Base-by-base conservation (phyloP, 2,329 filamentous ascomycete genomes). In the Aureobasidium namibiae region DNA sequence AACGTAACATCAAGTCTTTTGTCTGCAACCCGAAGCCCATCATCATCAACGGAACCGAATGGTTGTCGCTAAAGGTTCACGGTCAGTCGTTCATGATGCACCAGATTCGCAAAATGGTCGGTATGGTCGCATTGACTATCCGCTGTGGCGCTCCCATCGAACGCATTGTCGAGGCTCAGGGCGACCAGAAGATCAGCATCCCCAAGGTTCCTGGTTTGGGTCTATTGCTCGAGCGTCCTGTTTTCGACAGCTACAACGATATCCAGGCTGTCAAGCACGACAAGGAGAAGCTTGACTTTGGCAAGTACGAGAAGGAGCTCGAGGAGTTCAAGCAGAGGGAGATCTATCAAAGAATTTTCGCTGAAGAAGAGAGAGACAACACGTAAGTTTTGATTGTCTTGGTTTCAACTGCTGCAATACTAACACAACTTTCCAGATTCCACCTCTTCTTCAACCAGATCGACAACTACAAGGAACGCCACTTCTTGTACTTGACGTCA, bases 41-140 rank as follows among this genome's bases (percentile, higher is more conserved):
- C 31, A 62, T 72, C 9, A 72, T 72, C 36, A 68, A 70, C 45
- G 70, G 70, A 11, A 96, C 91, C 1, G 89, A 99, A 77, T 99
- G 94, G 94, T 80, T 99, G 4, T 94, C 88, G 44, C 80, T 97
- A 65, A 96, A 95, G 72, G 92, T 99, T 24, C 94, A 99, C 73
- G 94, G 94, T 0, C 94, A 99, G 74, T 92, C 88, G 69, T 99
- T 99, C 80, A 99, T 99, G 94, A 99, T 99, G 94, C 94, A 99
- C 74, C 94, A 99, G 76, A 99, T 99, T 73, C 87, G 94, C 68
- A 99, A 97, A 76, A 97, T 99, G 94, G 90, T 99, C 16, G 90
- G 89, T 60, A 91, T 99, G 87, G 90, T 85, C 9, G 85, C 90
- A 34, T 79, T 99, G 61, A 79, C 92, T 6, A 87, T 95, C 7